phyloP scores from a whole-genome alignment of 441 rosid genomes.

The Mallotus repandus region DNA sequence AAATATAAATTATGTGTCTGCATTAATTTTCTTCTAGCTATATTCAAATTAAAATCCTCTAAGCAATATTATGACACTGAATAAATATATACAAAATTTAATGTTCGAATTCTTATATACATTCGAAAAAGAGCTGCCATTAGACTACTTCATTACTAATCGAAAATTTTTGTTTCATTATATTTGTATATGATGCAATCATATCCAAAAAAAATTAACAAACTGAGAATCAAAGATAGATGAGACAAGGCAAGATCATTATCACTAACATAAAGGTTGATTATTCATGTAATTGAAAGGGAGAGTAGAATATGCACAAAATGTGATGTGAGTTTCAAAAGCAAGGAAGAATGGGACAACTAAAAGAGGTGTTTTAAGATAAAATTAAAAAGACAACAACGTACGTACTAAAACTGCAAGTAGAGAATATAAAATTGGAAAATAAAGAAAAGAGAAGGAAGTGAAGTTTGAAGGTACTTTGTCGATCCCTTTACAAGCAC shows the following conservation, averaged over 20 bases:
- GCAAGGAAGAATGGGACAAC: background rate
- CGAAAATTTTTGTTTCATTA: background rate
- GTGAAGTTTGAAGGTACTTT: slow-evolving; percentile 4
- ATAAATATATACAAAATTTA: too few species aligned
- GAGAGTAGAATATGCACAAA: slow-evolving; percentile 5
- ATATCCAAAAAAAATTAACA: too few species aligned
- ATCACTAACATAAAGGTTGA: background rate
- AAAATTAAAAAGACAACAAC: background rate
- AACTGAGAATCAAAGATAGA: background rate
- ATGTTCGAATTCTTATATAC: too few species aligned
- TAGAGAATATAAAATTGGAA: slow-evolving; percentile 1
- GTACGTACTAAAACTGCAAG: background rate
- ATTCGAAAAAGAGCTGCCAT: too few species aligned
- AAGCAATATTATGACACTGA: too few species aligned
- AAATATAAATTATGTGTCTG: background rate
- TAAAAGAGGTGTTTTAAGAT: background rate
- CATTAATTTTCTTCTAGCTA: too few species aligned
- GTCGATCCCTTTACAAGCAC: slow-evolving; percentile 12
- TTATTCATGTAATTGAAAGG: background rate
- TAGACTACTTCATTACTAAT: too few species aligned
- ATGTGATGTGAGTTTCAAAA: background rate
- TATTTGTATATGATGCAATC: background rate
- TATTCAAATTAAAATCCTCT: background rate
- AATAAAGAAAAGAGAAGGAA: background rate
- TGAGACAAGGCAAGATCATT: background rate